Evolutionary conservation across 306 rosid species (phyloP), one percentile per base, ranked within the genome.

Genomic region (Macrotyloma uniflorum): DNA sequence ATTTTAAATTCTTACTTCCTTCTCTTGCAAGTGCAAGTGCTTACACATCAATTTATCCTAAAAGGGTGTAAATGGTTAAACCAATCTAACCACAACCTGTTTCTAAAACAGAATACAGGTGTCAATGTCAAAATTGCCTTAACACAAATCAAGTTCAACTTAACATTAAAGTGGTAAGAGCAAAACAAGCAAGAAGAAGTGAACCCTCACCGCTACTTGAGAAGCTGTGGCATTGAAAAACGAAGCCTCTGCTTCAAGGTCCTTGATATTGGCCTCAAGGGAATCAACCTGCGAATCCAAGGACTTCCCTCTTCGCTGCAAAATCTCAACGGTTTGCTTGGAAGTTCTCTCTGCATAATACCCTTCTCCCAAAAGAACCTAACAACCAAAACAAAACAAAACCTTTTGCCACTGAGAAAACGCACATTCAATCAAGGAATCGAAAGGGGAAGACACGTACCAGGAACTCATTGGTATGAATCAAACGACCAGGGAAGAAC

Each of bases 321-420:
- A 86, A 84, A 94, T 87, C 55, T 90, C 97, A 49, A 86, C 54
- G 1, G 97, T 88, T 61, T 92, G 97, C 76, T 87, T 94, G 12
- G 95, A 89, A 0, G 97, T 94, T 79, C 91, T 88, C 33, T 90
- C 97, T 0, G 87, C 95, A 79, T 88, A 91, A 76, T 92, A 92
- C 6, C 97, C 95, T 82, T 92, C 98, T 67, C 98, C 98, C 64
- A 94, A 63, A 20, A 94, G 92, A 81, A 94, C 98, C 98, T 93
- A 77, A 61, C 58, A 65, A 79, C 8, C 58, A 69, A 71, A 62
- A 6, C 11, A 57, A 24, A 57, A 24, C 65, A 16, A 32, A 57
- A 45, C 12, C 55, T 6, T 23, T 10, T 14, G 43, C 46, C 49
- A 79, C 11, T 53, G 13, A 18, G 9, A 8, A 75, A 67, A 36